Percentiles rank a stretch among this genome's conserved stretches.
Evolutionary conservation across 257 asterid species (phyloP).

Genomic region (Rubia yunnanensis): DNA sequence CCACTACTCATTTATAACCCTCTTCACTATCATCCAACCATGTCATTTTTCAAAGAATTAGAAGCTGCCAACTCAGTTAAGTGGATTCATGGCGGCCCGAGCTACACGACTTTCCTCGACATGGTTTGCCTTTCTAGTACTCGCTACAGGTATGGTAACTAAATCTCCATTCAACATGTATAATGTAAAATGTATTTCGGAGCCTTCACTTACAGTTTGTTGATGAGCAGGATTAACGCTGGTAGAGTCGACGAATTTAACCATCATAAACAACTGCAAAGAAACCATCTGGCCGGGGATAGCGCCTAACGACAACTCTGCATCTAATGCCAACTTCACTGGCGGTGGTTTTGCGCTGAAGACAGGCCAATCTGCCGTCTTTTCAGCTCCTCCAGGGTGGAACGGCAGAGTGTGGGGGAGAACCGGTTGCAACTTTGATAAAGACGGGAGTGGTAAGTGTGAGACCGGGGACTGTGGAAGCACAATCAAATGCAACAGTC

Average conservation of each 20-base stretch:
- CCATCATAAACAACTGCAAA: constrained; percentile 46
- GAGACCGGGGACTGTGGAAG: constrained; percentile 52
- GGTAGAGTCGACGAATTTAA: constrained; percentile 32
- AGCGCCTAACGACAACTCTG: constrained; percentile 29
- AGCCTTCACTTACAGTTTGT: not conserved
- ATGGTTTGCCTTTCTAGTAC: constrained; percentile 15
- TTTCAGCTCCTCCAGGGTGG: constrained; percentile 43
- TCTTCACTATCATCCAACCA: not conserved
- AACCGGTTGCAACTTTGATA: constrained; percentile 47
- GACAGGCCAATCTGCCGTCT: constrained; percentile 44
- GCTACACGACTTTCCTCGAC: not conserved
- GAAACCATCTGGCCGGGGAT: constrained; percentile 67
- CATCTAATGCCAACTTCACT: constrained; percentile 28
- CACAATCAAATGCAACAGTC: constrained; percentile 28
- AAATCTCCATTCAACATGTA: not conserved
- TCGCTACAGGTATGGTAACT: constrained; percentile 32
- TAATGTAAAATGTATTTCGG: not conserved
- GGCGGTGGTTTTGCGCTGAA: constrained; percentile 40
- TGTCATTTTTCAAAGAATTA: not conserved
- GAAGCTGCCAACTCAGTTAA: not conserved
- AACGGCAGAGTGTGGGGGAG: constrained; percentile 66
- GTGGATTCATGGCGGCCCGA: constrained; percentile 27
- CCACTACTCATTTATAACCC: constrained; percentile 5
- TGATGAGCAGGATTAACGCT: constrained; percentile 24
- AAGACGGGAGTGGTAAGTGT: constrained; percentile 39